Percentiles rank a stretch among this genome's conserved stretches.
phyloP scores from a whole-genome alignment of 2,329 filamentous ascomycete species.

The Scedosporium dehoogii region DNA sequence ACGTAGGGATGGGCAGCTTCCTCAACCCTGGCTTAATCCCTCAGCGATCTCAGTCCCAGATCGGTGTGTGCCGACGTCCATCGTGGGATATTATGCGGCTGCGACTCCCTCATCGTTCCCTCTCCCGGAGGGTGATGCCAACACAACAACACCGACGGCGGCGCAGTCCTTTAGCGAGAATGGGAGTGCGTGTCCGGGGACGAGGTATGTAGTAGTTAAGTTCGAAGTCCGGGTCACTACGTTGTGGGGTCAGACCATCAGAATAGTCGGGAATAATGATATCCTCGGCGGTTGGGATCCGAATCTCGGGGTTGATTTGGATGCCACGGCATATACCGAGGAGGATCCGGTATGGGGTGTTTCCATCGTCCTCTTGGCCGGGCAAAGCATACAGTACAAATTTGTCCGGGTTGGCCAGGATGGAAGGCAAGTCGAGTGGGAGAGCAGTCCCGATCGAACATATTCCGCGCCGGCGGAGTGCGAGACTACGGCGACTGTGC shows the following conservation, averaged over 20 bases:
- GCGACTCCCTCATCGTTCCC: background rate
- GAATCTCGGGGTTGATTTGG: constrained; percentile 34
- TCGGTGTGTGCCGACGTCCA: constrained; percentile 27
- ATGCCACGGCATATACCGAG: constrained; percentile 39
- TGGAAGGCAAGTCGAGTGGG: constrained; percentile 42
- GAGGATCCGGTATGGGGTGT: constrained; percentile 43
- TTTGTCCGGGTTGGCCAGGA: constrained; percentile 44
- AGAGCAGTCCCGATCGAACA: constrained; percentile 38
- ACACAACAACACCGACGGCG: background rate
- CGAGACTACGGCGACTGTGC: background rate
- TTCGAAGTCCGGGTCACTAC: constrained; percentile 53
- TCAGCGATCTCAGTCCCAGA: constrained; percentile 31
- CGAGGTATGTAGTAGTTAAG: constrained; percentile 28
- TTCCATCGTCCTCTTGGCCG: constrained; percentile 22
- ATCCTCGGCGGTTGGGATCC: constrained; percentile 24
- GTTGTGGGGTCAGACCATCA: constrained; percentile 51
- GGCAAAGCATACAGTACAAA: constrained; percentile 44
- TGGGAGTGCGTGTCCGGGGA: background rate
- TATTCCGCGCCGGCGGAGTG: constrained; percentile 15
- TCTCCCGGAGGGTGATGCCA: background rate
- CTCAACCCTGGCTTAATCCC: constrained; percentile 37
- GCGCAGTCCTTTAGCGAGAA: background rate
- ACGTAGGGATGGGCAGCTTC: constrained; percentile 40
- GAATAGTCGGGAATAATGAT: constrained; percentile 39
- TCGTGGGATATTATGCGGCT: background rate